A percentile compares a stretch with the other conserved stretches of the same genome.
Evolutionary conservation across 345 rosid genomes (phyloP).

Genomic region (Linum tenue): DNA sequence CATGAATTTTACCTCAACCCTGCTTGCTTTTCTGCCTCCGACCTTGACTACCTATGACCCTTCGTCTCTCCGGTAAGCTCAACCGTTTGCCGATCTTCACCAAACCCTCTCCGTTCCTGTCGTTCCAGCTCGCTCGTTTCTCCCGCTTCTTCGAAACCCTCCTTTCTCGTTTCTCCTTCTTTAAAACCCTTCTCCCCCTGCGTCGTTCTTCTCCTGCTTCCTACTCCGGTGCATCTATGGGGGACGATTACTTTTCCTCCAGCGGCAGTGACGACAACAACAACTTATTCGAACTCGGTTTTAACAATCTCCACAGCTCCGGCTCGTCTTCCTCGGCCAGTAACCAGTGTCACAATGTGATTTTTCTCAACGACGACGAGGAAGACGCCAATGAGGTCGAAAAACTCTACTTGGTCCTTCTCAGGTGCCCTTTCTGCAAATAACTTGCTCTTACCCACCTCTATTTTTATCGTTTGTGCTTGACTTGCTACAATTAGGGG

Average conservation of each 20-base stretch:
- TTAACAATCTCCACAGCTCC: background rate
- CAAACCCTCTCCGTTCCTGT: background rate
- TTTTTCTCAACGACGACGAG: background rate
- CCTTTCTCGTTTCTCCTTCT: background rate
- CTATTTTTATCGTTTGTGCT: no score
- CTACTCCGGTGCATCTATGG: conserved; percentile 2
- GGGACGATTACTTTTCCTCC: conserved; percentile 9
- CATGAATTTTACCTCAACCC: background rate
- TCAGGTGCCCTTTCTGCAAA: conserved; percentile 4
- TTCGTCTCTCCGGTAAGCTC: conserved; percentile 1
- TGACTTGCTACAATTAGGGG: no score
- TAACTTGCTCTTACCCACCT: background rate
- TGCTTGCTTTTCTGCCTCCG: background rate
- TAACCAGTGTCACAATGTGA: background rate
- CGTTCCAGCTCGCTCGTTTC: background rate
- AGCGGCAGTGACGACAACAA: background rate
- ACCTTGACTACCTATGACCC: conserved; percentile 13
- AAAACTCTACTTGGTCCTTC: conserved; percentile 17
- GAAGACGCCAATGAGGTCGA: conserved; percentile 11
- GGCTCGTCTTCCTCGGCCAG: conserved; percentile 2
- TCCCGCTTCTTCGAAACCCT: conserved; percentile 12
- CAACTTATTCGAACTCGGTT: conserved; percentile 6
- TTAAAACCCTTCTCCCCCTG: background rate
- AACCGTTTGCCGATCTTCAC: conserved; percentile 5
- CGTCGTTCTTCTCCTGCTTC: background rate